Base-by-base conservation (phyloP, 345 rosid genomes). In the Boechera stricta region DNA sequence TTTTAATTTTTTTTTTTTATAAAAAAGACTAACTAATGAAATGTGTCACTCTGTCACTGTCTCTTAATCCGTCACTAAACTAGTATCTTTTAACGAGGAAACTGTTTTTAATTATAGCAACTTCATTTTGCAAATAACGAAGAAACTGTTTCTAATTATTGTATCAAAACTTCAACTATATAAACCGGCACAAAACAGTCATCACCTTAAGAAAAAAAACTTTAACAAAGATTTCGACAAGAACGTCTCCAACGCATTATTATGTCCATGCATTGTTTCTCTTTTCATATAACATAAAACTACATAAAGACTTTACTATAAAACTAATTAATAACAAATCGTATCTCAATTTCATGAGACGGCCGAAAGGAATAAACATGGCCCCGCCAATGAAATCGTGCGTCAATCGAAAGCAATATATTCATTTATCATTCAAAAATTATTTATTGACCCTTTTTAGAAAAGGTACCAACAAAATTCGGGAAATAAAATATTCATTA, bases 291-390 rank as follows among this genome's bases (percentile, higher is more conserved):
- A 4, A 55, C 3, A 47, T 44, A 26, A 54, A 69, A 55, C 13
- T 36, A 35, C 60, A 31, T 16, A 29, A 29, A 56, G 4, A 35
- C 39, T 15, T 56, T 56, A 54, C 5, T 7, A 26, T 21, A 11
- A 45, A 55, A 21, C 15, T 26, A 52, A 26, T 58, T 5, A 44
- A 36, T 12, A 33, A 8, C 33, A 71, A 61, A 35, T 28, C 47
- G 10, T 63, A 54, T 53, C 1, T 29, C 33, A 73, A 21, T 49
- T 24, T 7, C 24, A 38, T 74, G 65, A 58, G 33, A 58, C 0
- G 5, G 74, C 79, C 67, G 74, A 76, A 76, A 76, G 74, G 63
- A 31, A 59, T 5, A 58, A 59, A 60, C 15, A 49, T 67, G 69
- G 62, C 41, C 73, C 21, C 39, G 49, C 62, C 68, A 61, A 21